Base-by-base conservation (phyloP, 495 filamentous ascomycete species). In the Delitschia confertaspora region DNA sequence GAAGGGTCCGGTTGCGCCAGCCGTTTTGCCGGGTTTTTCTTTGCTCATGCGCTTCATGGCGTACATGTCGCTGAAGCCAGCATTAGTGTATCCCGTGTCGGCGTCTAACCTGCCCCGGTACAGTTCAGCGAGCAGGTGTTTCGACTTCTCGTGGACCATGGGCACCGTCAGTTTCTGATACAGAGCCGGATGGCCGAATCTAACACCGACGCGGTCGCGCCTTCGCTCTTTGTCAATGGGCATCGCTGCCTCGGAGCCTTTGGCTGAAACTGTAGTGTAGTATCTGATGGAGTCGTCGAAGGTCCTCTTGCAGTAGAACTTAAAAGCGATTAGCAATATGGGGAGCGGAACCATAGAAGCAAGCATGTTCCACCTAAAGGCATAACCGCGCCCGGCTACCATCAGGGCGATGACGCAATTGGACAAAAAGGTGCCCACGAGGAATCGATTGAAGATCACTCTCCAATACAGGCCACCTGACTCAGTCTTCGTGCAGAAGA, bases 401-500 rank as follows among this genome's bases (percentile, higher is more conserved):
- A 65, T 34, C 17, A 94, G 64, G 44, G 81, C 88, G 30, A 89
- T 75, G 47, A 93, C 72, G 27, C 83, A 43, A 54, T 94, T 89
- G 40, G 85, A 72, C 13, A 96, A 67, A 11, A 93, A 74, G 4
- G 80, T 71, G 11, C 77, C 87, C 57, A 95, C 88, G 25, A 99
- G 59, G 60, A 95, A 67, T 17, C 91, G 87, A 60, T 99, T 96
- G 74, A 84, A 91, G 23, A 96, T 51, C 2, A 86, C 62, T 26
- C 85, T 78, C 91, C 91, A 99, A 64, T 83, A 94, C 56, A 80
- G 76, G n/a, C 93, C 91, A 17, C 87, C 88, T 4, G 85, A 93
- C 62, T 99, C 91, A 29, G 81, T 89, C 64, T 95, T 98, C 18
- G 91, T 99, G 43, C 95, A 72, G 44, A 95, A 94, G 49, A 96